Evolutionary conservation across 306 rosid species (phyloP).

Genomic region (Echinosophora koreensis): DNA sequence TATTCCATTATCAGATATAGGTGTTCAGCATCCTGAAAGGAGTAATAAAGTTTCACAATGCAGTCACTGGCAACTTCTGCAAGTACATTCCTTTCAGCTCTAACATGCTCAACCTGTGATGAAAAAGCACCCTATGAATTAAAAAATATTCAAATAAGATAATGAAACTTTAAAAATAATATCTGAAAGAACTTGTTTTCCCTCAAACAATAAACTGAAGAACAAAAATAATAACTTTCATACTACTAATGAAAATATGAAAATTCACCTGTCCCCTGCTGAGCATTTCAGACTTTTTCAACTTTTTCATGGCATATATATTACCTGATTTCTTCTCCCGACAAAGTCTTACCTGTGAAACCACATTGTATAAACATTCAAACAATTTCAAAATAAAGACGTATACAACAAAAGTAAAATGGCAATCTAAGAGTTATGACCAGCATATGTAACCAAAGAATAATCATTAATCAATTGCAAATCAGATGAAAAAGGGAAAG

Average conservation of each 20-base stretch:
- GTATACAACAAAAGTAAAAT: slow-evolving; percentile 7
- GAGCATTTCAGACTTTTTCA: slow-evolving; percentile 64
- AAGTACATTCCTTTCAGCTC: slow-evolving; percentile 91
- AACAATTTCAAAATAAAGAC: not conserved
- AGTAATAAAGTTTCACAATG: slow-evolving; percentile 95
- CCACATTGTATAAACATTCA: slow-evolving; percentile 19
- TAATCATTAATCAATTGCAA: slow-evolving; percentile 6
- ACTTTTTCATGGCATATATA: slow-evolving; percentile 63
- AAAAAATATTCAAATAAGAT: not conserved
- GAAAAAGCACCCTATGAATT: slow-evolving; percentile 12
- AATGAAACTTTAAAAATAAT: slow-evolving; percentile 14
- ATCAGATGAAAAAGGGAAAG: slow-evolving; percentile 10
- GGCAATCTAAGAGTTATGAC: not conserved
- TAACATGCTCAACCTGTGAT: slow-evolving; percentile 64
- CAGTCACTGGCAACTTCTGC: slow-evolving; percentile 93
- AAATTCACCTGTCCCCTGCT: slow-evolving; percentile 58
- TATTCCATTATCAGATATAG: slow-evolving; percentile 93
- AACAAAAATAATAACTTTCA: slow-evolving; percentile 29
- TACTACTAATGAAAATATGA: slow-evolving; percentile 27
- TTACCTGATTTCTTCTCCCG: slow-evolving; percentile 57
- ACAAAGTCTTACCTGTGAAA: slow-evolving; percentile 56
- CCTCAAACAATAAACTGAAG: slow-evolving; percentile 2
- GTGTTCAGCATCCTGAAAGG: slow-evolving; percentile 88
- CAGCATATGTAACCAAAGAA: not conserved
- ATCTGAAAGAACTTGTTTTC: slow-evolving; percentile 5